A percentile compares a stretch with the other conserved stretches of the same genome.
Conservation (phyloP, 2,329 filamentous ascomycete genomes). For the Phoma sp. region DNA sequence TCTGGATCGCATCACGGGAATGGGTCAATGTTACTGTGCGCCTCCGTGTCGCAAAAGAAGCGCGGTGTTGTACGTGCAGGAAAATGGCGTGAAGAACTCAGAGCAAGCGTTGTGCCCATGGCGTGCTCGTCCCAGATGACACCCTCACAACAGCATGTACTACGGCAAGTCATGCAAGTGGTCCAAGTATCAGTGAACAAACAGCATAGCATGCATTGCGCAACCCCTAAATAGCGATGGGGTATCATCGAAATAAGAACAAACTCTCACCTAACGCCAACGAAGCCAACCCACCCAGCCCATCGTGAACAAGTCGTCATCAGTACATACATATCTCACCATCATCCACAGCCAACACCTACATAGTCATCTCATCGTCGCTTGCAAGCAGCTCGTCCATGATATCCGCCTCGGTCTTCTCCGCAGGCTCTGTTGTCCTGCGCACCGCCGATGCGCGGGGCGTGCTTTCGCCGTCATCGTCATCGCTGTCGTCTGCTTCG, state of each 20-base stretch:
- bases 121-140: too few species aligned
- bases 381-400: conserved; percentile 42
- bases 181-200: too few species aligned
- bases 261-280: not conserved
- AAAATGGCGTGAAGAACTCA: too few species aligned
- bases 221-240: not conserved
- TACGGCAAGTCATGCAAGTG: too few species aligned
- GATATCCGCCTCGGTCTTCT: conserved; percentile 43
- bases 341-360: not conserved
- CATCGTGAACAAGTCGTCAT: not conserved
- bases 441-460: not conserved
- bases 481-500: conserved; percentile 31
- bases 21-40: too few species aligned
- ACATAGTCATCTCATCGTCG: conserved; percentile 28
- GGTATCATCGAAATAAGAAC: not conserved
- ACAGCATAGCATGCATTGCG: too few species aligned
- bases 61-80: too few species aligned
- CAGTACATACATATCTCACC: conserved; percentile 1
- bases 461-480: conserved; percentile 20
- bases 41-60: too few species aligned
- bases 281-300: not conserved
- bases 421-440: conserved; percentile 3
- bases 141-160: too few species aligned
- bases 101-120: too few species aligned
- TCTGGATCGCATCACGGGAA: too few species aligned